Base-by-base conservation (phyloP, 495 filamentous ascomycete genomes). In the Tetracladium setigerum region DNA sequence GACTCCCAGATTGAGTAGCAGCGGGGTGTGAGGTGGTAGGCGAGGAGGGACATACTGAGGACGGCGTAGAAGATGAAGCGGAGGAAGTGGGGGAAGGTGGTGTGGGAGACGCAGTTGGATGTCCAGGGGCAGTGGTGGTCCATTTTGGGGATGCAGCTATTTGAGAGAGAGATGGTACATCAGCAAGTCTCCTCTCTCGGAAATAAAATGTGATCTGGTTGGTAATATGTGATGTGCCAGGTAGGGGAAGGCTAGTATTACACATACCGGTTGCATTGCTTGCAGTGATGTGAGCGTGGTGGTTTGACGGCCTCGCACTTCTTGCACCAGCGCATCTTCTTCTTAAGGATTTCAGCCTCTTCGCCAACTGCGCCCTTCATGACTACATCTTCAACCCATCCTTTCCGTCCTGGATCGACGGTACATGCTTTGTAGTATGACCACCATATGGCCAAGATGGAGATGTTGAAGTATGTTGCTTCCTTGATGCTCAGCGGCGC, bases 121-220 rank as follows among this genome's bases (percentile, higher is more conserved):
- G 89, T 96, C 92, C 92, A 98, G 0, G 92, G 90, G 59, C 92
- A 98, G 67, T 98, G 92, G 65, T 98, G 92, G 70, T 98, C 92
- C 94, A 98, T 97, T 62, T 87, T 89, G 1, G 89, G 86, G 49
- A 97, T 83, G 65, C 92, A 98, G 62, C 83, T 88, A n/a, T 15
- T 11, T 15, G 16, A n/a, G 27, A 37, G n/a, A n/a, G n/a, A n/a
- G n/a, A n/a, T n/a, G n/a, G n/a, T n/a, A n/a, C n/a, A n/a, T n/a
- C n/a, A n/a, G n/a, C n/a, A n/a, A n/a, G n/a, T n/a, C n/a, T n/a
- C n/a, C n/a, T n/a, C n/a, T n/a, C n/a, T n/a, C n/a, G n/a, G n/a
- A n/a, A n/a, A n/a, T n/a, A n/a, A n/a, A n/a, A n/a, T n/a, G n/a
- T n/a, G n/a, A n/a, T n/a, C n/a, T n/a, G n/a, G n/a, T n/a, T n/a